Percentiles rank a stretch among this genome's conserved stretches.
Evolutionary conservation across 2,329 filamentous ascomycete species (phyloP).

Genomic region (Xylariaceae sp.): DNA sequence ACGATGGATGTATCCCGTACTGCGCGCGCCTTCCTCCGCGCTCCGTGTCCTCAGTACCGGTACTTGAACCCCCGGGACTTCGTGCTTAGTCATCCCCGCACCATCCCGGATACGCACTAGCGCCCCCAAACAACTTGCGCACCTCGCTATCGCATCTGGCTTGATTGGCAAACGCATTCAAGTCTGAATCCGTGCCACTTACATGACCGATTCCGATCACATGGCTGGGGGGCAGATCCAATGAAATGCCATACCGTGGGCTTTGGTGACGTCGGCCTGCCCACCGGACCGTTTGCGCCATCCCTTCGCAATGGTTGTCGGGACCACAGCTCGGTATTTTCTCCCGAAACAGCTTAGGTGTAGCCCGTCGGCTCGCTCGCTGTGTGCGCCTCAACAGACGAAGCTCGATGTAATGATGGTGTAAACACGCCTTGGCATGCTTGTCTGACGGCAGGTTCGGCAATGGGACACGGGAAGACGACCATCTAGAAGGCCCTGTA

Average conservation of each 20-base stretch:
- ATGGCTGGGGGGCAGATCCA: not conserved
- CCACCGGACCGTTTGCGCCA: not conserved
- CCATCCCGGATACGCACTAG: too few relatives aligned
- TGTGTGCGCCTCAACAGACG: not conserved
- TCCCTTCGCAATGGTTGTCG: not conserved
- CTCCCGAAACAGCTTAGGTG: conserved; percentile 23
- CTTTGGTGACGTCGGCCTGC: not conserved
- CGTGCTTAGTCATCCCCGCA: not conserved
- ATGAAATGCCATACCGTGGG: not conserved
- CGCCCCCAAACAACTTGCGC: not conserved
- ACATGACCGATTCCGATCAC: not conserved
- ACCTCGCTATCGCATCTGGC: not conserved
- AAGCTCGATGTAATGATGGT: not conserved
- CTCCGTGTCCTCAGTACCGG: too few relatives aligned
- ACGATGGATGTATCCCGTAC: too few relatives aligned
- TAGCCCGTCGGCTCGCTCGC: conserved; percentile 2
- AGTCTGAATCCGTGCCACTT: not conserved
- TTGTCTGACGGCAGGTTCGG: too few relatives aligned
- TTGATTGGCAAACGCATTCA: not conserved
- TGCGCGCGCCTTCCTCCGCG: too few relatives aligned
- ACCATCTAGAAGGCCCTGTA: too few relatives aligned
- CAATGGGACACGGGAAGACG: too few relatives aligned
- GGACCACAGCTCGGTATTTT: conserved; percentile 25
- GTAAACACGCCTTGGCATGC: too few relatives aligned
- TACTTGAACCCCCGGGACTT: not conserved